A percentile compares a stretch with the other conserved stretches of the same genome.
phyloP scores from a whole-genome alignment of 345 rosid genomes.

The Brassica juncea region DNA sequence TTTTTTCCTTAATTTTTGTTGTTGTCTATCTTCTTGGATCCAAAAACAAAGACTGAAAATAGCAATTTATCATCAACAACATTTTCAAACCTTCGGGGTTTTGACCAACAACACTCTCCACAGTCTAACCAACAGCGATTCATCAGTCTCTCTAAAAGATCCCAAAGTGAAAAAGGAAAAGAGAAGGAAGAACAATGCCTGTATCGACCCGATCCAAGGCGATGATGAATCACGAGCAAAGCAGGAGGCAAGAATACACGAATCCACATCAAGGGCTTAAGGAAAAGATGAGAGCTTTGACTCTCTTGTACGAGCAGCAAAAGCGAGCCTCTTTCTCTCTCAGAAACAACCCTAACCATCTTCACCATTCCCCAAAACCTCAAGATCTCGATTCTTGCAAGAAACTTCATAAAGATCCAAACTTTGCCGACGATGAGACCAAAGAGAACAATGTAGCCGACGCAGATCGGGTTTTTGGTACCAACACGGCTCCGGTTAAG shows the following conservation, averaged over 20 bases:
- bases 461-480: constrained; percentile 58
- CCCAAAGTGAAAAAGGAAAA: not conserved
- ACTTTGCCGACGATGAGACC: constrained; percentile 48
- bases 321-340: constrained; percentile 66
- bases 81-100: constrained; percentile 42
- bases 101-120: constrained; percentile 40
- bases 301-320: constrained; percentile 87
- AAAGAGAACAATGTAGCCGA: constrained; percentile 68
- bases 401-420: constrained; percentile 39
- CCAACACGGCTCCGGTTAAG: constrained; percentile 53
- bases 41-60: constrained; percentile 34
- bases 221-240: constrained; percentile 38
- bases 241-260: constrained; percentile 49
- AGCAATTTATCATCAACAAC: constrained; percentile 6
- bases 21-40: constrained; percentile 23
- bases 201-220: constrained; percentile 79
- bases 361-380: constrained; percentile 49
- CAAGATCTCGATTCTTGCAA: constrained; percentile 55
- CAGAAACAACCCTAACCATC: constrained; percentile 38
- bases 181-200: constrained; percentile 51
- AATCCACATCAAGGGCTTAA: constrained; percentile 87
- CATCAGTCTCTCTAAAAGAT: constrained; percentile 14
- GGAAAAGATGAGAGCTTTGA: constrained; percentile 86
- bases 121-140: constrained; percentile 38
- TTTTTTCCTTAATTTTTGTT: constrained; percentile 7